These are phyloP conservation scores for Fusarium pseudonygamai DNA, from an alignment of 2,329 filamentous ascomycete genomes.

Conservation along the genomic window DNA sequence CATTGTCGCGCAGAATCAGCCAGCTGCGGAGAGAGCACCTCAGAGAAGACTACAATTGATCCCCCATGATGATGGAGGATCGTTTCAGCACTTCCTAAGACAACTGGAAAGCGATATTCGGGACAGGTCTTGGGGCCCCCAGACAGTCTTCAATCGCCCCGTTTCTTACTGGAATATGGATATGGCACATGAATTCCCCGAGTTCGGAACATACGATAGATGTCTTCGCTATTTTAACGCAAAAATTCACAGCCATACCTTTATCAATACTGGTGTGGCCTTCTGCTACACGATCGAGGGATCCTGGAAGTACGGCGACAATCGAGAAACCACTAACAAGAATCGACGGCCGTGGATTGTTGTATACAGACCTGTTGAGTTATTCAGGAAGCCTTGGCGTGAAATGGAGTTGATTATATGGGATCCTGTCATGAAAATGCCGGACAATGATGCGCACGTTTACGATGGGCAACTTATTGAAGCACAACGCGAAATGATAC, in stretches of 20 bases:
- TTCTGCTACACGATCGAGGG: constrained; percentile 62
- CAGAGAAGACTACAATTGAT: constrained; percentile 1
- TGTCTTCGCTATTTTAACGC: constrained; percentile 35
- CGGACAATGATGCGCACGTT: constrained; percentile 24
- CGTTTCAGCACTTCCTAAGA: constrained; percentile 12
- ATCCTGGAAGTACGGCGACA: constrained; percentile 45
- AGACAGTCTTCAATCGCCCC: constrained; percentile 50
- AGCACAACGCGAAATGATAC: constrained; percentile 58
- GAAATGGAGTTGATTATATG: constrained; percentile 63
- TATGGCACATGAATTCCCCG: constrained; percentile 40
- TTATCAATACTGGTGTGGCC: constrained; percentile 45
- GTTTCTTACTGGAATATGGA: constrained; percentile 52
- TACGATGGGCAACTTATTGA: constrained; percentile 51
- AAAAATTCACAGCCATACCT: constrained; percentile 15
- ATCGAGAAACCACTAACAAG: constrained; percentile 27
- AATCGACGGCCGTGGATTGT: constrained; percentile 62
- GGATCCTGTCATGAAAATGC: constrained; percentile 53
- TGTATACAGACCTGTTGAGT: constrained; percentile 56
- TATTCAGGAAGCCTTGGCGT: constrained; percentile 46
- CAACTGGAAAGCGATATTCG: background rate
- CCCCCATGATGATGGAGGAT: constrained; percentile 4
- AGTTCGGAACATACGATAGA: constrained; percentile 36
- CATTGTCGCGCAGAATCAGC: background rate
- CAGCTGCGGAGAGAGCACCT: background rate
- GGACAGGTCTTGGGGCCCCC: constrained; percentile 22